Base-by-base conservation (phyloP, 352 stramenopile species). In the Aphanomyces invadans region DNA sequence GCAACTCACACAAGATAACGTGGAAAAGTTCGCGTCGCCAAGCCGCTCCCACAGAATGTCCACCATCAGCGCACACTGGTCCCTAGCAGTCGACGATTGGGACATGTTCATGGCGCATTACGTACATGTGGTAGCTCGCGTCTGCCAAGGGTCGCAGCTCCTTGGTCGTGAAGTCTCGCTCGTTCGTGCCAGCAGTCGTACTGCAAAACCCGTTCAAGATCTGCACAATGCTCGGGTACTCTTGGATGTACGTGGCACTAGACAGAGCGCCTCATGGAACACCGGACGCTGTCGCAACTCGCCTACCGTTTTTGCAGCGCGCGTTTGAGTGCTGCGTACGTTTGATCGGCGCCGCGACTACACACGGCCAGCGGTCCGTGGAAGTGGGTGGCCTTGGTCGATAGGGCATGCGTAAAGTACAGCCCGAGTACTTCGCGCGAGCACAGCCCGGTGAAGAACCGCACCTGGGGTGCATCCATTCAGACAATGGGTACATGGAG, bases 31-130 rank as follows among this genome's bases (percentile, higher is more conserved):
- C 1, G 29, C 9, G 17, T 60, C 31, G 52, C 31, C 36, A 21
- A 64, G 36, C 4, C 55, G 55, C 25, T 64, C 55, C 55, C 55
- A 64, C 2, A 64, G 55, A 32, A 64, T 64, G 39, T 64, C 55
- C 17, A 64, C 38, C 31, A 64, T 46, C 3, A 64, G n/a, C 17
- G 31, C 55, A 46, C 55, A 64, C 23, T 64, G 55, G 23, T 64
- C 55, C 55, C 55, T 64, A 64, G n/a, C n/a, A n/a, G n/a, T n/a
- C n/a, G n/a, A n/a, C n/a, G n/a, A n/a, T n/a, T n/a, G n/a, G n/a
- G n/a, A n/a, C n/a, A n/a, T n/a, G n/a, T n/a, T n/a, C n/a, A n/a
- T n/a, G n/a, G n/a, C n/a, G n/a, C n/a, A n/a, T 4, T 21, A 11
- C 29, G 5, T 51, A 64, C 55, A 64, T 64, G 55, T 64, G 31